Conservation (phyloP, 192 early-diverging fungal species). For the Coemansia pectinata region DNA sequence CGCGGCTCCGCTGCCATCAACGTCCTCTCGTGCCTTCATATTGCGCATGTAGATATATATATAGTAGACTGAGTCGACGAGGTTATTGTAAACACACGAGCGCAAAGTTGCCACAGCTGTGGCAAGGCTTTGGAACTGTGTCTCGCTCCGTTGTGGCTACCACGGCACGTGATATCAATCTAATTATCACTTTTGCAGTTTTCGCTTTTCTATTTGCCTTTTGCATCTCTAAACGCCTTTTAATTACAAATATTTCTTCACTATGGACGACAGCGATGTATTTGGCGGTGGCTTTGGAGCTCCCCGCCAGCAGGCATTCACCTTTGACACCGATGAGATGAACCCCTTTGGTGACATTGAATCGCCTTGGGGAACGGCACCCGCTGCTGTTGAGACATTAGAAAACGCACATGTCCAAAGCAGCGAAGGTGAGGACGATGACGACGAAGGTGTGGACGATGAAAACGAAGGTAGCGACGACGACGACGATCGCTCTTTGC, state of each 20-base stretch:
- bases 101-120: neutral
- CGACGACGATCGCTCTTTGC: constrained; percentile 5
- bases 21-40: constrained; percentile 13
- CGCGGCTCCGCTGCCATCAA: constrained; percentile 3
- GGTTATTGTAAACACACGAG: neutral
- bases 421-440: neutral
- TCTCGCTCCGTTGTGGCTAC: neutral
- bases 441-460: neutral
- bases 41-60: neutral
- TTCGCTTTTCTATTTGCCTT: neutral
- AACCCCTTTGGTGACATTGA: constrained; percentile 42
- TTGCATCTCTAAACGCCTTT: neutral
- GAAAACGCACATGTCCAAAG: neutral
- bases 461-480: neutral
- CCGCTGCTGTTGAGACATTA: neutral
- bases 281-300: constrained; percentile 47
- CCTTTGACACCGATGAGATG: constrained; percentile 48
- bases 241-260: neutral
- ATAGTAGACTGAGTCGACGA: neutral
- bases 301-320: constrained; percentile 26
- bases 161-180: neutral
- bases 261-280: constrained; percentile 39
- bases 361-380: constrained; percentile 33
- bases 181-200: neutral
- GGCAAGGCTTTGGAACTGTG: neutral